These are phyloP conservation scores for Bondarzewia mesenterica DNA, from an alignment of 1,284 basidiomycete species.

Conservation along the genomic window DNA sequence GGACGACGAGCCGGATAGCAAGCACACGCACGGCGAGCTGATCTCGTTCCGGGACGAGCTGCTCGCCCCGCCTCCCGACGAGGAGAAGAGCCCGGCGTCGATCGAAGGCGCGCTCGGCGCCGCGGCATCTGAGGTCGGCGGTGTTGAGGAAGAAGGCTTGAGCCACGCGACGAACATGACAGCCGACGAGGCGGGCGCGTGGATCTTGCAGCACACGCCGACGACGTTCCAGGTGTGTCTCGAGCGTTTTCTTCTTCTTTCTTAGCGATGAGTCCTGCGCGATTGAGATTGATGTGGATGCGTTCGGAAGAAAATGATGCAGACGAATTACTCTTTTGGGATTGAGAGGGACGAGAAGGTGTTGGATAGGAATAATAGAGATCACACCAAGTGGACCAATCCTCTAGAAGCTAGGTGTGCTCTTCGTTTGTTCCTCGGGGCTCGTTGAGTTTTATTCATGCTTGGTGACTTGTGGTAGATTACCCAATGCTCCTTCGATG, in stretches of 20 bases:
- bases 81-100: conserved; percentile 16
- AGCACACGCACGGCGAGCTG: conserved; percentile 74
- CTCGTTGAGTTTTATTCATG: not conserved
- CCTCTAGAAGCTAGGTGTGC: conserved; percentile 80
- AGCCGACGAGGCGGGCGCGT: conserved; percentile 63
- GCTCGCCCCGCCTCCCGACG: conserved; percentile 14
- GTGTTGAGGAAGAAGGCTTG: not conserved
- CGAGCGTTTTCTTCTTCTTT: conserved; percentile 9
- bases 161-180: conserved; percentile 64
- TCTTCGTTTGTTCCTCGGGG: not conserved
- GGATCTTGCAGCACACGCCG: conserved; percentile 84
- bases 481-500: conserved; percentile 90
- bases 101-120: conserved; percentile 2
- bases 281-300: conserved; percentile 2
- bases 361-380: conserved; percentile 58
- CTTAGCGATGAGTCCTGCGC: not conserved
- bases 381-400: conserved; percentile 89
- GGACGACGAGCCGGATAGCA: conserved; percentile 63
- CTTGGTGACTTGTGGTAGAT: conserved; percentile 29
- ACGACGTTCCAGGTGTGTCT: conserved; percentile 77
- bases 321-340: conserved; percentile 87
- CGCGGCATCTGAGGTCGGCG: not conserved
- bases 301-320: conserved; percentile 74
- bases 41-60: conserved; percentile 64
- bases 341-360: conserved; percentile 73